Evolutionary conservation across 2,329 filamentous ascomycete species (phyloP), one percentile per base, ranked within the genome.

Genomic region (Diaporthe batatas): DNA sequence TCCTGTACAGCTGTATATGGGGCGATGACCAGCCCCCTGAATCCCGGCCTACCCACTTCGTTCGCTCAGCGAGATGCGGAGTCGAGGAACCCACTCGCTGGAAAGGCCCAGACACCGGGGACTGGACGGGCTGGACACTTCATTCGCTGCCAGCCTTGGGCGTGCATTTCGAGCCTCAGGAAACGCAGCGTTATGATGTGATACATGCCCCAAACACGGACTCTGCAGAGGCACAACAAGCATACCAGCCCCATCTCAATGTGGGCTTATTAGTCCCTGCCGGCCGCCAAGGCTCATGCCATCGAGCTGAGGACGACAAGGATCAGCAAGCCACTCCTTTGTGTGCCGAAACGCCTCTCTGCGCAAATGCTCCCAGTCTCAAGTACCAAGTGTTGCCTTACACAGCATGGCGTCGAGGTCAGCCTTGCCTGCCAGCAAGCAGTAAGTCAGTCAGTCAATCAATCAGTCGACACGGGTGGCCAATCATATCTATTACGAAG

Each of bases 11-110:
- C 62, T 72, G 70, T 72, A 53, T 53, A 71, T 73, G 72, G 72
- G 72, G 72, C 72, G 72, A 74, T 72, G 73, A 57, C 70, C 58
- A 74, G 67, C 72, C 70, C 65, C 65, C 70, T 72, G 34, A 47
- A 73, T 72, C 70, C 72, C 42, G 49, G 72, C 57, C 54, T 68
- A 47, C 65, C 70, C 70, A 74, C 73, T 49, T 65, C 44, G 71
- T 72, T 74, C 70, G 73, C 70, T 73, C 51, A 72, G 73, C 70
- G 73, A 74, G 73, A 74, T 72, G 73, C 73, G 73, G 73, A 74
- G 73, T 72, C 72, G 25, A 70, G 39, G 16, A 53, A 59, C 67
- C 73, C 73, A 74, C 73, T 70, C 32, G 62, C 18, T 73, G 58
- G 73, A 73, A 70, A 70, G 73, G 73, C 73, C 73, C 73, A 74